Evolutionary conservation across 139 green algal genomes (phyloP).

Genomic region (Bryopsis sp.): DNA sequence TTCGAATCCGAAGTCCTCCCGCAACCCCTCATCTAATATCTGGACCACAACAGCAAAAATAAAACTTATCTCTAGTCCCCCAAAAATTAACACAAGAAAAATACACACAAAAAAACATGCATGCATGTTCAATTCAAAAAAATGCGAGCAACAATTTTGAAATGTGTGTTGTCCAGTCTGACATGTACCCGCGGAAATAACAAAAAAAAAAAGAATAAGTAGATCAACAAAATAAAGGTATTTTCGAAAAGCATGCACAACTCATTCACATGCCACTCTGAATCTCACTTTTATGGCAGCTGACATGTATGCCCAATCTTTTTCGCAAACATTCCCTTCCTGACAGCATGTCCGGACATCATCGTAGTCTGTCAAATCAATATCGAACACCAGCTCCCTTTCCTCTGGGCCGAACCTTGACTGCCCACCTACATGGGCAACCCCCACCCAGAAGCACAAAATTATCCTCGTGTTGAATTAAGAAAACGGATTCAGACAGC

Average conservation of each 20-base stretch:
- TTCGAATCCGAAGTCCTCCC: constrained; percentile 92
- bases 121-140: no score
- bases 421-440: neutral
- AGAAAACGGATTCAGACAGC: no score
- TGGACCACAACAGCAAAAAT: constrained; percentile 24
- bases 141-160: no score
- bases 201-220: no score
- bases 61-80: neutral
- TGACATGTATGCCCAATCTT: constrained; percentile 96
- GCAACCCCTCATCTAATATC: constrained; percentile 72
- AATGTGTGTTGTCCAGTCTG: no score
- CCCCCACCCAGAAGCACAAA: no score
- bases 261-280: neutral
- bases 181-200: no score
- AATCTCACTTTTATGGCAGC: constrained; percentile 71
- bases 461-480: no score
- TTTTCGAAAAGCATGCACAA: no score
- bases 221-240: no score
- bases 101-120: neutral
- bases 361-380: constrained; percentile 98
- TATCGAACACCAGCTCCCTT: constrained; percentile 97
- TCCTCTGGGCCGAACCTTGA: constrained; percentile 72
- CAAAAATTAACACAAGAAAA: neutral
- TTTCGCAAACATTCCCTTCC: constrained; percentile 75
- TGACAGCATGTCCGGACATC: constrained; percentile 89